Base-by-base conservation (phyloP, 2,329 filamentous ascomycete genomes). In the Fusarium longipes region DNA sequence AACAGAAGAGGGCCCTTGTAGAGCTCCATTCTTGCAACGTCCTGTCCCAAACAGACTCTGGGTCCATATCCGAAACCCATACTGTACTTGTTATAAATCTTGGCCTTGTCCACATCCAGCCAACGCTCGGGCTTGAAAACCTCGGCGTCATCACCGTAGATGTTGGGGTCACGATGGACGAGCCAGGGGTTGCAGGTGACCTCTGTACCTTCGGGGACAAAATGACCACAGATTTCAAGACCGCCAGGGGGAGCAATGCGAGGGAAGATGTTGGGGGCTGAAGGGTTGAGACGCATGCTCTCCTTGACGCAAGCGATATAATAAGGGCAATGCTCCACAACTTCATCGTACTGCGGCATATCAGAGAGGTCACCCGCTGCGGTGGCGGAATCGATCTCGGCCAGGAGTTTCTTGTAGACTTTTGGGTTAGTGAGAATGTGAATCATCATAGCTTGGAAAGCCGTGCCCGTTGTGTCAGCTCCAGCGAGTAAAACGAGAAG, bases 291-390 rank as follows among this genome's bases (percentile, higher is more conserved):
- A 15, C 86, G 80, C 18, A 87, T 72, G 0, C 82, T 81, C 69
- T 87, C 85, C 50, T 85, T 85, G 36, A 87, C 81, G 5, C 82
- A 80, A 1, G 84, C 84, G 59, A 86, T 81, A 17, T 87, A 76
- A 61, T 86, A 88, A 0, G 82, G 83, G 9, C 66, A 69, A 32
- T 68, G 25, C 3, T 53, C 49, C 1, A 67, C 12, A 3, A 68
- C 57, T 5, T 68, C 57, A 5, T 68, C 70, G 84, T 70, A 69
- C 24, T 68, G 63, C 0, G 73, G 44, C 73, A 76, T 17, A 77
- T 79, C 5, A 65, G 77, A 64, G 80, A 79, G 29, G 75, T 80
- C 69, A 77, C 83, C 0, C 73, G 71, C 43, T 48, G 70, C 54
- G 6, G 57, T 40, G 6, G 70, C 67, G 1, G 40, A 48, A 1